Base-by-base conservation (phyloP, 257 asterid species). In the Lycium ferocissimum region DNA sequence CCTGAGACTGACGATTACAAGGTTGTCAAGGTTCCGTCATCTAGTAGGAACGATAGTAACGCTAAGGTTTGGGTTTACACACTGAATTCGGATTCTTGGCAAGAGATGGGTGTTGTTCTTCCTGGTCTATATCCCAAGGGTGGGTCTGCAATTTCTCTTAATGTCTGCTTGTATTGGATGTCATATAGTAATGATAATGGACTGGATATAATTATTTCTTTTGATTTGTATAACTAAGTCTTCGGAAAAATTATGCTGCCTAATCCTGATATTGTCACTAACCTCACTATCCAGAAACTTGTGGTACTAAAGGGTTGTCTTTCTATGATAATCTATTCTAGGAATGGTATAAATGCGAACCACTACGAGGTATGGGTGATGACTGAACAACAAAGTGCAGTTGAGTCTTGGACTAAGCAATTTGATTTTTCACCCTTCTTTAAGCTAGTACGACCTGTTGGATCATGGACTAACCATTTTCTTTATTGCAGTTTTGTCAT, bases 351-450 rank as follows among this genome's bases (percentile, higher is more conserved):
- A 11, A 5, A 5, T 49, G 81, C 22, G 37, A 26, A 75, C 43
- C 11, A 49, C 40, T 49, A 49, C 1, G 81, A 49, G 81, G 81
- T 75, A 49, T 75, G 81, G 61, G n/a, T 75, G 81, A 75, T 75
- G 81, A 22, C 2, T 49, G 22, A 12, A 75, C 81, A 45, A 45
- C 58, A 72, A n/a, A 38, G 80, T n/a, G 59, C 5, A 45, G 13
- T 56, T 40, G 79, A 71, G 54, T 49, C 58, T 75, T 75, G 81
- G 81, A 75, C 81, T 12, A 75, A 75, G 81, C 7, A 7, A 20
- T 12, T 75, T 75, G 62, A 26, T 6, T 75, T 75, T 75, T 49
- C 43, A 14, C 11, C 43, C 1, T 75, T 49, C 20, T 20, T 43
- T 75, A 49, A 22, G 59, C 43, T 75, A 75, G 62, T 61, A 49